Evolutionary conservation across 257 asterid genomes (phyloP).

Genomic region (Solanum infundibuliforme): DNA sequence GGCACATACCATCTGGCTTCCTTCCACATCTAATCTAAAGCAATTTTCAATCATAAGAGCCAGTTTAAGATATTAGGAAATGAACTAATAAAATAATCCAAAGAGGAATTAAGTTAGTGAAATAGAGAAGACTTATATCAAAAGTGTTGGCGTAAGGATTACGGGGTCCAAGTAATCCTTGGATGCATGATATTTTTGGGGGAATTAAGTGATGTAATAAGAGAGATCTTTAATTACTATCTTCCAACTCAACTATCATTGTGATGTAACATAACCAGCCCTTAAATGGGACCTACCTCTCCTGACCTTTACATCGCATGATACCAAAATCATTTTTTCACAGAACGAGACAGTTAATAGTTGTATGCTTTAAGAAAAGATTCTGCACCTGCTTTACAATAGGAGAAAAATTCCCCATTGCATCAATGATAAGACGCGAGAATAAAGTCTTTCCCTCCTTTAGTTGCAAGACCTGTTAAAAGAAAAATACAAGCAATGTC

Average conservation of each 20-base stretch:
- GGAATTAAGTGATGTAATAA: not conserved
- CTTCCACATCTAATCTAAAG: slow-evolving; percentile 78
- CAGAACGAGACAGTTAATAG: not conserved
- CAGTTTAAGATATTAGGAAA: slow-evolving; percentile 1
- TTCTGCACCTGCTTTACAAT: slow-evolving; percentile 71
- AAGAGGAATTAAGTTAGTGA: not conserved
- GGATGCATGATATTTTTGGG: not conserved
- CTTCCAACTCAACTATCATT: not conserved
- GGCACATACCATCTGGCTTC: slow-evolving; percentile 93
- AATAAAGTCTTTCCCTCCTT: slow-evolving; percentile 59
- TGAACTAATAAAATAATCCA: not conserved
- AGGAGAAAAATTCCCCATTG: slow-evolving; percentile 98
- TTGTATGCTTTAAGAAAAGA: not conserved
- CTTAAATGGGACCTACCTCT: not conserved
- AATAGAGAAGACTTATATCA: not conserved
- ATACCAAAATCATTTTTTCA: not conserved
- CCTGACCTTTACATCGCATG: not conserved
- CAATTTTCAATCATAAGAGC: slow-evolving; percentile 15
- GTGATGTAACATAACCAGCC: not conserved
- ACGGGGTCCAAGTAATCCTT: not conserved
- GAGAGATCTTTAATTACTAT: not conserved
- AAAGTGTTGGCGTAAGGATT: not conserved
- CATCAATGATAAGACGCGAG: slow-evolving; percentile 79
- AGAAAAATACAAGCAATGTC: not conserved
- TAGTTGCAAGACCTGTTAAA: slow-evolving; percentile 52